phyloP scores from a whole-genome alignment of 2,329 filamentous ascomycete species.

The Blumeria hordei region DNA sequence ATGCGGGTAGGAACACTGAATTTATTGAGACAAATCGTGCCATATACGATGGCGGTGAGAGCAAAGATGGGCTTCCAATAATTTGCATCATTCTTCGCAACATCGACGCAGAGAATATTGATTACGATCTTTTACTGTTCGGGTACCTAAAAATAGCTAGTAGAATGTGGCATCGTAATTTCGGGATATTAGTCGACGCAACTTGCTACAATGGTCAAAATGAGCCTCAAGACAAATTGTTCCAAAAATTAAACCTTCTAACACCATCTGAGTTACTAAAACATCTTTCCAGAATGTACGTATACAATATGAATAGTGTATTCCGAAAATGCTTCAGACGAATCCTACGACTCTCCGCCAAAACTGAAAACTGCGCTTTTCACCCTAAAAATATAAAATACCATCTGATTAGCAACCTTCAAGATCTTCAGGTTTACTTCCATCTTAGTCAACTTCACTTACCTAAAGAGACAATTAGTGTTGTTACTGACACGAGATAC shows the following conservation, averaged over 20 bases:
- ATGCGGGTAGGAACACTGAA: constrained; percentile 39
- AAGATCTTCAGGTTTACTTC: constrained; percentile 41
- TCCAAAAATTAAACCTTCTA: constrained; percentile 36
- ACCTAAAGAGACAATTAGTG: constrained; percentile 45
- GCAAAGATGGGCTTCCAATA: constrained; percentile 44
- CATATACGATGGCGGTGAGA: constrained; percentile 47
- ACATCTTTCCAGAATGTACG: constrained; percentile 35
- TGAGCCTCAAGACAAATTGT: constrained; percentile 39
- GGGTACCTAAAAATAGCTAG: constrained; percentile 50
- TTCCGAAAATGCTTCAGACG: constrained; percentile 43
- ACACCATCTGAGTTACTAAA: constrained; percentile 35
- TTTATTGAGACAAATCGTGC: constrained; percentile 38
- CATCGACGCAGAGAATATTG: constrained; percentile 39
- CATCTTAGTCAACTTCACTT: constrained; percentile 40
- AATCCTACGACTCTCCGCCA: constrained; percentile 34
- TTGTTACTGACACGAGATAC: constrained; percentile 39
- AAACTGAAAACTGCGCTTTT: constrained; percentile 34
- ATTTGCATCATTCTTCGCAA: constrained; percentile 45
- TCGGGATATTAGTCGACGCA: constrained; percentile 42
- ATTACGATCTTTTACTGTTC: constrained; percentile 40
- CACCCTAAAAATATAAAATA: constrained; percentile 42
- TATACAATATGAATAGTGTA: constrained; percentile 52
- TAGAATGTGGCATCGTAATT: constrained; percentile 43
- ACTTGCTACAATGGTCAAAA: constrained; percentile 46
- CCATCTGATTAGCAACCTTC: constrained; percentile 37